These are phyloP conservation scores for Nemania sp. DNA, from an alignment of 2,329 filamentous ascomycete genomes.

Conservation along the genomic window DNA sequence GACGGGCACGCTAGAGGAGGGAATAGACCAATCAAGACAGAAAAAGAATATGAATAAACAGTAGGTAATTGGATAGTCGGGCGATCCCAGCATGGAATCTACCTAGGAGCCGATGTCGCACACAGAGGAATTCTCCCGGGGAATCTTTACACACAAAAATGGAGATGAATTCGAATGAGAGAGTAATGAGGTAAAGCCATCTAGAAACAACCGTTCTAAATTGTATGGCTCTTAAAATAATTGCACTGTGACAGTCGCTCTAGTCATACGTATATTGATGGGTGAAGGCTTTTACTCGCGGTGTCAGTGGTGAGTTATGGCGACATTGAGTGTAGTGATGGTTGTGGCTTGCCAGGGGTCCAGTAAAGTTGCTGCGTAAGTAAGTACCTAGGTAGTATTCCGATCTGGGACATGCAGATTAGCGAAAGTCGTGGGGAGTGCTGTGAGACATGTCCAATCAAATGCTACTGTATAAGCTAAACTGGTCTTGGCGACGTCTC, in stretches of 20 bases:
- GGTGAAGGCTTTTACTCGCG: neutral
- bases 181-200: neutral
- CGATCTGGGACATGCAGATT: conserved; percentile 6
- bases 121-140: neutral
- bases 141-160: neutral
- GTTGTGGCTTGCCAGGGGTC: neutral
- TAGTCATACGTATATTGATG: neutral
- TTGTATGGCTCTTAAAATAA: neutral
- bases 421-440: conserved; percentile 7
- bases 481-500: neutral
- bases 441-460: neutral
- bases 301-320: neutral
- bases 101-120: conserved; percentile 9
- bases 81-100: conserved; percentile 4
- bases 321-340: neutral
- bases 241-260: neutral
- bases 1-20: neutral
- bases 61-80: neutral
- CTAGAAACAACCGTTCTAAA: neutral
- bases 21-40: conserved; percentile 1
- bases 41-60: conserved; percentile 5
- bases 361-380: too few relatives aligned
- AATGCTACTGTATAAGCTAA: neutral
- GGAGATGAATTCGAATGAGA: neutral
- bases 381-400: neutral